Percentiles rank a stretch among this genome's conserved stretches.
These are phyloP conservation scores for Ceratobasidium sp. DNA, from an alignment of 1,284 basidiomycete genomes.

Conservation along the genomic window DNA sequence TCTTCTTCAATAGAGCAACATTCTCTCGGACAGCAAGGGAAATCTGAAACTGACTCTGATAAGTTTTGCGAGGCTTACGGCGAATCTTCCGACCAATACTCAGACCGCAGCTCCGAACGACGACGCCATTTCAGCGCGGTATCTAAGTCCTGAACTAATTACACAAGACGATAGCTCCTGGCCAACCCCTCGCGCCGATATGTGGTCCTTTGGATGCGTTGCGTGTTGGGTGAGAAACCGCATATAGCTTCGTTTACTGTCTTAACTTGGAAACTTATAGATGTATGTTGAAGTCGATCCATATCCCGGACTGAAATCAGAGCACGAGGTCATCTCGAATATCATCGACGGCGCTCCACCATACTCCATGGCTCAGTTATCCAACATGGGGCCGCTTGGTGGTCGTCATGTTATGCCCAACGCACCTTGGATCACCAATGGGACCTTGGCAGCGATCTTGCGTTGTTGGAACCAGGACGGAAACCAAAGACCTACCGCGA, in stretches of 20 bases:
- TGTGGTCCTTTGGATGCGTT: constrained; percentile 37
- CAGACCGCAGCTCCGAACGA: constrained; percentile 7
- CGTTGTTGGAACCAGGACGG: constrained; percentile 27
- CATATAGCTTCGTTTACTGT: neutral
- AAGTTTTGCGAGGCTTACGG: constrained; percentile 22
- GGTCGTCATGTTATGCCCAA: neutral
- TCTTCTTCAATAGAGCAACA: constrained; percentile 3
- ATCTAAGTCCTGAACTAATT: constrained; percentile 34
- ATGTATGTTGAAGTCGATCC: constrained; percentile 25
- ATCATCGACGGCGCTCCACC: neutral
- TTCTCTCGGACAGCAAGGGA: constrained; percentile 1
- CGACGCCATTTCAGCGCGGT: constrained; percentile 17
- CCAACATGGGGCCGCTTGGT: neutral
- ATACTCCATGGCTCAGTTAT: constrained; percentile 4
- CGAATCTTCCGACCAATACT: neutral
- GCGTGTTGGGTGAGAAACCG: constrained; percentile 16
- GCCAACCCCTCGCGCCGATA: constrained; percentile 17
- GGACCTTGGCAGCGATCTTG: neutral
- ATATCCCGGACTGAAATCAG: neutral
- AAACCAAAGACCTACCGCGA: neutral
- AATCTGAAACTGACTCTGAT: constrained; percentile 9
- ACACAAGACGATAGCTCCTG: neutral
- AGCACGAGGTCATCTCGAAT: neutral
- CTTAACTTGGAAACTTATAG: neutral
- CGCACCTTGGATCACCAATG: constrained; percentile 27